Base-by-base conservation (phyloP, 2,329 filamentous ascomycete species). In the Venturia nashicola region DNA sequence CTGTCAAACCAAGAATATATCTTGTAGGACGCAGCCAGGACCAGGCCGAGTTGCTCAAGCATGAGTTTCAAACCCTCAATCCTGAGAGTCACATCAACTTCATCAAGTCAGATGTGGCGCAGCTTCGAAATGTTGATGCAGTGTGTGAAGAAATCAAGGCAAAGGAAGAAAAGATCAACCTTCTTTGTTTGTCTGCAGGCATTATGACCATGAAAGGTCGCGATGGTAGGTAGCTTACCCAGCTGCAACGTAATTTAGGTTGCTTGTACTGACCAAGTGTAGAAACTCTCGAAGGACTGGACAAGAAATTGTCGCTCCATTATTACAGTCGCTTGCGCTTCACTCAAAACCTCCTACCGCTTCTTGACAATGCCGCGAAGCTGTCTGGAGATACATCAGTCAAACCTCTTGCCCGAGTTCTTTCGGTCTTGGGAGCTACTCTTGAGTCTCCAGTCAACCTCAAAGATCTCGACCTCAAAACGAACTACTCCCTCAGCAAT, bases 151-250 rank as follows among this genome's bases (percentile, higher is more conserved):
- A 83, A 61, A 81, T 86, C 64, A 74, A 72, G 65, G 68, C 71
- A 39, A 79, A 78, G 65, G 83, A 85, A 68, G 71, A 73, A 44
- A 75, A 76, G 34, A 76, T 86, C 65, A 83, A 86, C 69, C 70
- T 84, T 3, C 71, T 86, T 0, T 82, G 84, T 68, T 75, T 84
- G 62, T 82, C 76, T 1, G 77, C 77, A 1, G 82, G 82, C 3
- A 78, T 77, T 68, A 72, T 81, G 67, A 76, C 76, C 2, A 64
- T 77, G 7, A 70, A 70, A 54, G 76, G 76, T n/a, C 69, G 76
- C 6, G 68, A 70, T 12, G 72, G 67, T 67, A 40, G n/a, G n/a
- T 20, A 43, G 6, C 36, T 27, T 32, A 2, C 14, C 36, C n/a
- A 7, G n/a, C 36, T 11, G 18, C 18, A 34, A 27, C n/a, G 16